Conservation (phyloP, 495 filamentous ascomycete species). For the Trichocladium uniseriatum region DNA sequence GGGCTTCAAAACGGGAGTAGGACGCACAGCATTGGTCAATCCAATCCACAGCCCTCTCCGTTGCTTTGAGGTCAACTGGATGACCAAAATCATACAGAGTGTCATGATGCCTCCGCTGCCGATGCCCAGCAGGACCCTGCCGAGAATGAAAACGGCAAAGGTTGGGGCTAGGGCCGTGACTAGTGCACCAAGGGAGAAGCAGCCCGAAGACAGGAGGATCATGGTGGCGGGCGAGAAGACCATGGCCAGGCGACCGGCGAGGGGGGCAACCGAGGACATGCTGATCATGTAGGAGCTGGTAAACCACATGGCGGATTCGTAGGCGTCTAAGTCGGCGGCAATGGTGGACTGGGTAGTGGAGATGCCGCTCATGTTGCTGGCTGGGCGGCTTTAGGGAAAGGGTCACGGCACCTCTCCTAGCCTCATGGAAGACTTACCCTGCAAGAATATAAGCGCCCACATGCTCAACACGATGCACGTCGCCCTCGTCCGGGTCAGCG, state of each 20-base stretch:
- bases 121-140: conserved; percentile 53
- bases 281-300: conserved; percentile 65
- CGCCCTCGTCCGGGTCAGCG: conserved; percentile 12
- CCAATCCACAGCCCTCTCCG: conserved; percentile 62
- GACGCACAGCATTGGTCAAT: conserved; percentile 36
- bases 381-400: conserved; percentile 23
- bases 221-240: conserved; percentile 58
- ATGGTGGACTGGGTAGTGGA: conserved; percentile 64
- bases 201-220: conserved; percentile 44
- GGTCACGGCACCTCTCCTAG: background rate
- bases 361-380: conserved; percentile 66
- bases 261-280: conserved; percentile 54
- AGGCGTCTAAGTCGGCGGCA: conserved; percentile 61
- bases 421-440: conserved; percentile 16
- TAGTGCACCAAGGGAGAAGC: conserved; percentile 53
- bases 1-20: background rate
- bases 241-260: conserved; percentile 56
- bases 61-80: conserved; percentile 55
- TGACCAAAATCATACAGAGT: conserved; percentile 56
- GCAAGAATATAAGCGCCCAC: conserved; percentile 39
- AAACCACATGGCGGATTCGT: conserved; percentile 63
- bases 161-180: conserved; percentile 48
- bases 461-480: conserved; percentile 32
- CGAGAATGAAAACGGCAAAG: conserved; percentile 54
- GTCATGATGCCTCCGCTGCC: conserved; percentile 60